Percentiles rank a stretch among this genome's conserved stretches.
phyloP scores from a whole-genome alignment of 176 grass and related monocot genomes.

The Alopecurus myosuroides region DNA sequence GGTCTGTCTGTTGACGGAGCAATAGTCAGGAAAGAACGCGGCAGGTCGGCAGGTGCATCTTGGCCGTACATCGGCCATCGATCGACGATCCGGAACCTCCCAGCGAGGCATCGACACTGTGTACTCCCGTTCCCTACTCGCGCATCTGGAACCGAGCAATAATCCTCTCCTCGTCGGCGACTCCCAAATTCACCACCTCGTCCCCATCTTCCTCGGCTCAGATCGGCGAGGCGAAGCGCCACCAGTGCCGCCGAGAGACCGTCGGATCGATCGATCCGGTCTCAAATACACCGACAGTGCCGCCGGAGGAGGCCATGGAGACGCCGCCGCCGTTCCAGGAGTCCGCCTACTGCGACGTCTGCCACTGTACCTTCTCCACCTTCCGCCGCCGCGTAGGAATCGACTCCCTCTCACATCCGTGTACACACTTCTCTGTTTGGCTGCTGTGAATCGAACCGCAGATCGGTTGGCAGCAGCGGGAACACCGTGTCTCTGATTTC shows the following conservation, averaged over 20 bases:
- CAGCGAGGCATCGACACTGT: background rate
- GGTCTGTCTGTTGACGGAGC: background rate
- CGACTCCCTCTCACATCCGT: background rate
- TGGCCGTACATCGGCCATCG: background rate
- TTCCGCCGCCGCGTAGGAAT: constrained; percentile 84
- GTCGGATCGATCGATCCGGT: background rate
- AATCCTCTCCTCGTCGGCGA: background rate
- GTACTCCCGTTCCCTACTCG: background rate
- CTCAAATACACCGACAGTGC: background rate
- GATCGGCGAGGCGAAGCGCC: constrained; percentile 23
- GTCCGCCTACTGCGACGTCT: constrained; percentile 78
- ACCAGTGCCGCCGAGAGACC: background rate
- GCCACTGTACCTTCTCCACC: constrained; percentile 86
- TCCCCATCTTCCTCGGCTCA: background rate
- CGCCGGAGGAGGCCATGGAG: constrained; percentile 28
- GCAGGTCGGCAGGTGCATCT: background rate
- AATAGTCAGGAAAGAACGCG: background rate
- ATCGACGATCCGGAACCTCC: background rate
- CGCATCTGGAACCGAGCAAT: background rate
- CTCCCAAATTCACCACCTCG: background rate
- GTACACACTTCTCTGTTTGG: background rate
- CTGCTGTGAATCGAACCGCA: background rate
- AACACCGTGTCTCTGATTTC: background rate
- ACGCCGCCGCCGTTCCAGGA: constrained; percentile 91
- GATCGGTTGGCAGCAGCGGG: background rate